Evolutionary conservation across 768 basidiomycete genomes (phyloP), one percentile per base, ranked within the genome.

Genomic region (Rhizopogon vulgaris): DNA sequence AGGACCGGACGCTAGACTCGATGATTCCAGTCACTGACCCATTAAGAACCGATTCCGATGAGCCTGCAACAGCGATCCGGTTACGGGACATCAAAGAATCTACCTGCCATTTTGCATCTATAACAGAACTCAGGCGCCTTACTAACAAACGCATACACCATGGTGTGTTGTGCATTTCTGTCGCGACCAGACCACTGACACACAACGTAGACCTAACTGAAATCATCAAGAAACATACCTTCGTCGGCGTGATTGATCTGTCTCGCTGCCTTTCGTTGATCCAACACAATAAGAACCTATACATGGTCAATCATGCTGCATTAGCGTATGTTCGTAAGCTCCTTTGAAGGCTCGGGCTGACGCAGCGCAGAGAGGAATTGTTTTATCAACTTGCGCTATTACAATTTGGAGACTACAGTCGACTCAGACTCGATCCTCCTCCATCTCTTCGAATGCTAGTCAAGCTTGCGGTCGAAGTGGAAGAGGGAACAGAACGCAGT

Each of bases 371-470:
- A 0, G 93, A 96, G 61, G 93, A 96, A 59, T 75, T 96, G 32
- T 95, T 98, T 66, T 97, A 96, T 68, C 96, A 99, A 63, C 78
- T 99, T 6, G 91, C 83, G 2, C 69, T 98, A 25, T 77, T 90
- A 15, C 95, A 98, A 65, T 99, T 99, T 61, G 91, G 94, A 2
- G 79, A 88, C 55, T 80, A 88, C 56, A 77, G 80, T 54, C 77
- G 82, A 18, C 70, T 97, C 47, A 85, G 84, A 55, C 75, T 98
- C 2, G 85, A 94, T 34, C 94, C 95, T 1, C 73, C 94, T 3
- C 91, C 93, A 0, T 71, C 82, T 0, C 63, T 98, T 14, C 77
- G 76, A 2, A 78, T 78, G 10, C 72, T 98, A 47, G 61, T 99
- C 11, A 73, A 80, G 43, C 79, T 98, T 5, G 95, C 93, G 0